These are phyloP conservation scores for Crithidia fasciculata DNA, from an alignment of 208 protist genomes.

Conservation along the genomic window DNA sequence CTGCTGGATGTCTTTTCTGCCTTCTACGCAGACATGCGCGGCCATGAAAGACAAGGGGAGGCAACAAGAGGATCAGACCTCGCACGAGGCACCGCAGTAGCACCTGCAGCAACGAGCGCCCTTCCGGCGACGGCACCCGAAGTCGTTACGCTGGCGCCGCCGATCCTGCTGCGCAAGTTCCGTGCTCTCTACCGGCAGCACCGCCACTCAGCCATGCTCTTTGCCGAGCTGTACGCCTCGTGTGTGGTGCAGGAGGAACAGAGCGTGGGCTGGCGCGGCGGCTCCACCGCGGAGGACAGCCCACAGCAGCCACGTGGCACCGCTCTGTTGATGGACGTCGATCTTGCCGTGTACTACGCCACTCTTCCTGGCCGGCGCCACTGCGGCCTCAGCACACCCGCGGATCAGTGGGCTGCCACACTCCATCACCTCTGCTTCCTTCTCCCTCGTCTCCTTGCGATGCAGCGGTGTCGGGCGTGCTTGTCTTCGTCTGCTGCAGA, in stretches of 20 bases:
- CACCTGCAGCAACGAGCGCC: background rate
- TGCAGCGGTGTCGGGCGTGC: constrained; percentile 17
- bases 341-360: constrained; percentile 56
- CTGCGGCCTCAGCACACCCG: constrained; percentile 33
- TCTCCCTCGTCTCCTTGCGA: constrained; percentile 15
- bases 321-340: constrained; percentile 54
- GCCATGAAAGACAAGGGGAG: background rate
- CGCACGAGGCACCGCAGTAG: too few relatives aligned
- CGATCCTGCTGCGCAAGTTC: constrained; percentile 43
- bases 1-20: constrained; percentile 17
- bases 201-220: constrained; percentile 28
- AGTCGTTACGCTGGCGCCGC: constrained; percentile 35
- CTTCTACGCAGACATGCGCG: constrained; percentile 31
- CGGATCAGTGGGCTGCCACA: constrained; percentile 47
- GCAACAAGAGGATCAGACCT: too few relatives aligned
- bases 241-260: constrained; percentile 34
- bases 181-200: constrained; percentile 38
- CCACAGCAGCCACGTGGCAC: constrained; percentile 12
- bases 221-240: constrained; percentile 36
- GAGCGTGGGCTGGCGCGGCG: background rate
- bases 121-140: background rate
- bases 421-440: constrained; percentile 47
- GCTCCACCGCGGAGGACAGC: background rate
- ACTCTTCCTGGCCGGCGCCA: constrained; percentile 57
- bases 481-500: too few relatives aligned